Conservation (phyloP, 1,139 yeast genomes). For the Taphrina populina region DNA sequence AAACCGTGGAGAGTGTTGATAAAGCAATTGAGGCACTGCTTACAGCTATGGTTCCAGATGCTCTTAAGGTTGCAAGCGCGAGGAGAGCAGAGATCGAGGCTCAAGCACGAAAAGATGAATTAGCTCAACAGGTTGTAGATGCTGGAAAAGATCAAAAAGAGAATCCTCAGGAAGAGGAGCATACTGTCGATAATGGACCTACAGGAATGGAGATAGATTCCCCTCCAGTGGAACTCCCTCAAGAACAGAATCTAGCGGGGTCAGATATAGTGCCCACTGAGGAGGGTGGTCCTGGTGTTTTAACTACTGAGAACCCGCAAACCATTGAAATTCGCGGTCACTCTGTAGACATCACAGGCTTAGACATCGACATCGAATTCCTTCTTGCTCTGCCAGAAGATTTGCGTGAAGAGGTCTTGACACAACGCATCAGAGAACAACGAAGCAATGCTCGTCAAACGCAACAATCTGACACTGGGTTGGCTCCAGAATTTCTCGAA, state of each 20-base stretch:
- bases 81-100: constrained; percentile 47
- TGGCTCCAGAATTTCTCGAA: constrained; percentile 77
- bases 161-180: too few relatives aligned
- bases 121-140: too few relatives aligned
- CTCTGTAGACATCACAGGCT: constrained; percentile 80
- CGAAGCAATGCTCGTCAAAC: constrained; percentile 46
- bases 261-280: too few relatives aligned
- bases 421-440: constrained; percentile 77
- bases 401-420: constrained; percentile 87
- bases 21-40: constrained; percentile 57
- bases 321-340: constrained; percentile 70
- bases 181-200: constrained; percentile 27
- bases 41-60: constrained; percentile 44
- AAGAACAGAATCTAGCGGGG: too few relatives aligned
- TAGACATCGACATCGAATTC: constrained; percentile 90
- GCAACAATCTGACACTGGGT: constrained; percentile 51
- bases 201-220: constrained; percentile 48
- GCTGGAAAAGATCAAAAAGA: too few relatives aligned
- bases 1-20: constrained; percentile 48
- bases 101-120: constrained; percentile 40
- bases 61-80: constrained; percentile 47
- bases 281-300: too few relatives aligned
- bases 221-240: constrained; percentile 43
- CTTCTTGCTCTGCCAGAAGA: constrained; percentile 88
- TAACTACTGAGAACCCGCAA: constrained; percentile 42